These are phyloP conservation scores for Malus fusca DNA, from an alignment of 306 rosid genomes.

Conservation along the genomic window DNA sequence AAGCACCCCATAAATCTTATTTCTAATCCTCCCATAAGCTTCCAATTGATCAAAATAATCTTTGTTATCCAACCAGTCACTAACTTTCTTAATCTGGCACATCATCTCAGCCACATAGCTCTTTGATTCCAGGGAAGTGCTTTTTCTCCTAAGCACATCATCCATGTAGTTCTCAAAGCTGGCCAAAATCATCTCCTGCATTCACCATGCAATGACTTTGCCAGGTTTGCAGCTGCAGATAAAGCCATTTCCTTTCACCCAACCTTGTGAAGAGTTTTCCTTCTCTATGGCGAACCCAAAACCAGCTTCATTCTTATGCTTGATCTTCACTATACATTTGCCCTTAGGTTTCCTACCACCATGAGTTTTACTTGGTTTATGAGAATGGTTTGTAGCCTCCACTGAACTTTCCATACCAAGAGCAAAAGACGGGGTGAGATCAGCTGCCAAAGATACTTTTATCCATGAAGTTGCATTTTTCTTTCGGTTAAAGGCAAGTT, in stretches of 20 bases:
- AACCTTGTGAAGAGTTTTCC: conserved; percentile 1
- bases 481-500: conserved; percentile 26
- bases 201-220: conserved; percentile 17
- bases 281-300: conserved; percentile 4
- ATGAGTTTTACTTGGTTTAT: conserved; percentile 1
- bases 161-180: conserved; percentile 24
- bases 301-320: conserved; percentile 8
- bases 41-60: conserved; percentile 15
- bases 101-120: conserved; percentile 24
- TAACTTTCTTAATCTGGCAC: conserved; percentile 30
- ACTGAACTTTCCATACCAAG: neutral
- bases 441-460: conserved; percentile 24
- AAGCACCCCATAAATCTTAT: conserved; percentile 29
- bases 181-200: conserved; percentile 27
- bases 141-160: conserved; percentile 17
- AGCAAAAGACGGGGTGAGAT: conserved; percentile 15
- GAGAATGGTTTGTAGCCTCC: neutral
- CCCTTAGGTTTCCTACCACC: conserved; percentile 12
- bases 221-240: conserved; percentile 9
- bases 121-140: conserved; percentile 13
- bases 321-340: neutral
- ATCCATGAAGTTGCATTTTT: conserved; percentile 29
- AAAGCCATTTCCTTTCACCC: conserved; percentile 22
- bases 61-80: conserved; percentile 26
- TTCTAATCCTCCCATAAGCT: conserved; percentile 27